Evolutionary conservation across 2,329 filamentous ascomycete genomes (phyloP).

Genomic region (Pseudogymnoascus sp.): DNA sequence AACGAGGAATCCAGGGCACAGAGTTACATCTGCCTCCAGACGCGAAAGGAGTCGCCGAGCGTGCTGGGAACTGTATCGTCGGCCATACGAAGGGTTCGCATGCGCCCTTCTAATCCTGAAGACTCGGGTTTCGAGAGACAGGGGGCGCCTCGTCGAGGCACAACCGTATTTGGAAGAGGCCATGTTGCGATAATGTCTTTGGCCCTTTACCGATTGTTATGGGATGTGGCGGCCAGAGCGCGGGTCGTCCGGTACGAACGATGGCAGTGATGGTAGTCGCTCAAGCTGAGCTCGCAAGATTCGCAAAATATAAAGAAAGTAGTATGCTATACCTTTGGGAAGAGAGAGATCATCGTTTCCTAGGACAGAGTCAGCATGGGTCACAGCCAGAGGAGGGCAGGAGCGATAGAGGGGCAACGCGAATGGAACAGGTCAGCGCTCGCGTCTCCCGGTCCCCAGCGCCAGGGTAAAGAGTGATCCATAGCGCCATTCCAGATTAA

Average conservation of each 20-base stretch:
- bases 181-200: background rate
- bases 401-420: background rate
- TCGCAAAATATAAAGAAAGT: constrained; percentile 2
- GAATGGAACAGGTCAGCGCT: background rate
- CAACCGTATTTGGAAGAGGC: background rate
- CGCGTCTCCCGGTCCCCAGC: background rate
- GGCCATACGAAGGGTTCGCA: background rate
- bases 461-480: background rate
- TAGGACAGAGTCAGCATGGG: constrained; percentile 24
- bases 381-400: background rate
- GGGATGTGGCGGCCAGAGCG: background rate
- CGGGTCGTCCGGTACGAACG: background rate
- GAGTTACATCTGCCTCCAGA: background rate
- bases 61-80: background rate
- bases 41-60: background rate
- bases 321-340: constrained; percentile 45
- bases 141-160: background rate
- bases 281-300: background rate
- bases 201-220: background rate
- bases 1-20: background rate
- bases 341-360: constrained; percentile 56
- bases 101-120: background rate
- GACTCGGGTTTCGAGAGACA: background rate
- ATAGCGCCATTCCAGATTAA: background rate
- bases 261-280: background rate